A percentile compares a stretch with the other conserved stretches of the same genome.
phyloP scores from a whole-genome alignment of 73 alveolate species.

The Paramecium pentaurelia region DNA sequence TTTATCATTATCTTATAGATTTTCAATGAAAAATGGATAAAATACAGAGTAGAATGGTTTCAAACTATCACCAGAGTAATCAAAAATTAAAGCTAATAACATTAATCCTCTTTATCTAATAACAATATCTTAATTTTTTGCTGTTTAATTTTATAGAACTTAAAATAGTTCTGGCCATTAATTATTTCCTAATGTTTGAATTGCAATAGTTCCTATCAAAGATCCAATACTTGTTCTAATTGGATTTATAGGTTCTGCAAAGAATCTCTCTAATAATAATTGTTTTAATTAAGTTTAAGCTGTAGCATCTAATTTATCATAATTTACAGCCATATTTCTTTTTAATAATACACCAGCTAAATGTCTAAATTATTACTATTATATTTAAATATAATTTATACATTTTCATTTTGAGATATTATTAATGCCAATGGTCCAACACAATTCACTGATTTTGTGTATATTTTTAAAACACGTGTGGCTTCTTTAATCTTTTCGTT shows the following conservation, averaged over 20 bases:
- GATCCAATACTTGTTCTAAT: conserved; percentile 42
- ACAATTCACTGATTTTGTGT: conserved; percentile 30
- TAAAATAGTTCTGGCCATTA: conserved; percentile 43
- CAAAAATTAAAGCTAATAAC: conserved; percentile 18
- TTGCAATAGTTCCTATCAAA: conserved; percentile 27
- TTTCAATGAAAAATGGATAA: conserved; percentile 18
- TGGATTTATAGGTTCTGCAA: not conserved
- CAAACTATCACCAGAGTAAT: conserved; percentile 45
- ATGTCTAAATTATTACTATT: conserved; percentile 38
- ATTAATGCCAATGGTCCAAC: conserved; percentile 47
- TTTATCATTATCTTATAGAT: conserved; percentile 15
- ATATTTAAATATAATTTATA: not conserved
- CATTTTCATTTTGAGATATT: conserved; percentile 28
- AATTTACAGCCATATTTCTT: conserved; percentile 59
- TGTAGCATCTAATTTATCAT: conserved; percentile 1
- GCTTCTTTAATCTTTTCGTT: conserved; percentile 47
- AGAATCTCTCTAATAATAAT: conserved; percentile 34
- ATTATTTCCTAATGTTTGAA: not conserved
- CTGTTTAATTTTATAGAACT: not conserved
- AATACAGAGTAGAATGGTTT: conserved; percentile 34
- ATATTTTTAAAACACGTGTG: conserved; percentile 44
- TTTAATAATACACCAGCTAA: conserved; percentile 53
- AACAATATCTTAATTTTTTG: not conserved
- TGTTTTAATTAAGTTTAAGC: conserved; percentile 9
- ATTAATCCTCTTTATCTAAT: conserved; percentile 40